A percentile compares a stretch with the other conserved stretches of the same genome.
phyloP scores from a whole-genome alignment of 192 early-diverging fungal genomes.

The Podila horticola region DNA sequence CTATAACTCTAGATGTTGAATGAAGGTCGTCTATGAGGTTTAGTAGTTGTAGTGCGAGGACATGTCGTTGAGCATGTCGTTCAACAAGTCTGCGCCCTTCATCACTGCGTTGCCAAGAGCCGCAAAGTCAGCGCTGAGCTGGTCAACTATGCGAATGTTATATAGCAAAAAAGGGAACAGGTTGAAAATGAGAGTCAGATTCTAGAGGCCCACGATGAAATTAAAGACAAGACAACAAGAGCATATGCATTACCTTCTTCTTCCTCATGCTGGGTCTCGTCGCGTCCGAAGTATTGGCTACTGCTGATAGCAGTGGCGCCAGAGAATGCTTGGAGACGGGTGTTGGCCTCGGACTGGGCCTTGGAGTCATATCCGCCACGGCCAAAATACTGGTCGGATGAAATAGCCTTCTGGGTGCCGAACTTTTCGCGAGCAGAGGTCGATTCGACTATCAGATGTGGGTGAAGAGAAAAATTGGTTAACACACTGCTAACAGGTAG shows the following conservation, averaged over 20 bases:
- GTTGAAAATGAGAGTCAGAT: neutral
- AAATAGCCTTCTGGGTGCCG: slow-evolving; percentile 85
- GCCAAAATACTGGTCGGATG: slow-evolving; percentile 93
- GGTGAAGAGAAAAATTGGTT: neutral
- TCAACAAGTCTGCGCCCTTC: slow-evolving; percentile 52
- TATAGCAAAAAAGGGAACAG: neutral
- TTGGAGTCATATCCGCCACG: slow-evolving; percentile 74
- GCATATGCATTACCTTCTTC: slow-evolving; percentile 17
- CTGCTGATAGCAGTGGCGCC: slow-evolving; percentile 83
- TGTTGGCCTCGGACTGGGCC: slow-evolving; percentile 58
- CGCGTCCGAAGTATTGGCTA: slow-evolving; percentile 86
- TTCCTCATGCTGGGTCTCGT: slow-evolving; percentile 57
- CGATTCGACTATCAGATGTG: slow-evolving; percentile 30
- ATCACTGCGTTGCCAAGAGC: slow-evolving; percentile 52
- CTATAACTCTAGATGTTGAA: too few relatives aligned
- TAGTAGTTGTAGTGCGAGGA: slow-evolving; percentile 53
- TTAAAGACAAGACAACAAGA: neutral
- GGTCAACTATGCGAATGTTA: slow-evolving; percentile 19
- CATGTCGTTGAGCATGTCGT: slow-evolving; percentile 49
- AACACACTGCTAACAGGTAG: neutral
- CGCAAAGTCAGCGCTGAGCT: slow-evolving; percentile 51
- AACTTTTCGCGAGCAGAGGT: slow-evolving; percentile 83
- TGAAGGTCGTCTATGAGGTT: neutral
- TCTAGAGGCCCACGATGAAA: neutral
- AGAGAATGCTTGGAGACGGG: slow-evolving; percentile 73